Evolutionary conservation across 164 flowering plant species (phyloP), one percentile per base, ranked within the genome.

Genomic region (Aristolochia fimbriata): DNA sequence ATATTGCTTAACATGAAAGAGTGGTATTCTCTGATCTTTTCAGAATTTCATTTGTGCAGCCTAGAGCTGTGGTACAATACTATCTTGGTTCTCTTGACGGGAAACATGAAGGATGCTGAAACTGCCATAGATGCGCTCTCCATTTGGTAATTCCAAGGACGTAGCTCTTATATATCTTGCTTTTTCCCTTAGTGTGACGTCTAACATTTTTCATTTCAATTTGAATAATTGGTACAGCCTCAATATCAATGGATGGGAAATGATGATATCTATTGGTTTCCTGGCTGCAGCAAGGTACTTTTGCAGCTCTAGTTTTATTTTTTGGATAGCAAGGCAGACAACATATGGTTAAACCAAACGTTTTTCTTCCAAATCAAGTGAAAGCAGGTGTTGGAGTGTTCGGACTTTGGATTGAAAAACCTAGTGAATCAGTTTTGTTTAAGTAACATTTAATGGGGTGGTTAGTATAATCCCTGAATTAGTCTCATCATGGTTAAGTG

Each of bases 1-100:
- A 31, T 37, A 37, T 10, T 1, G 10, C 43, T 37, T 37, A 10
- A 37, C 10, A 3, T 37, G 43, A 37, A 3, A 7, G 11, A 37
- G 43, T 37, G 43, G 43, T 37, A 37, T 7, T 37, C 43, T 37
- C 43, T 37, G 43, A 37, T 37, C 10, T 37, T 7, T 37, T 37
- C 43, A 3, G 10, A 37, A 37, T 37, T 37, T 37, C 8, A 10
- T 10, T 37, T 37, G 4, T 37, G 47, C 77, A 81, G 86, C 60
- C 61, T 81, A n/a, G 87, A 84, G 76, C 51, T 80, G 1, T 82
- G 83, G 82, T 82, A 82, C 79, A 76, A 79, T 70, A 65, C 80
- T 3, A 51, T 82, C 22, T 63, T 84, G 75, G 56, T 84, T 61
- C 80, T 84, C 30, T 41, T 84, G 21, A 77, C 90, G 9, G 87